Base-by-base conservation (phyloP, 495 filamentous ascomycete species). In the Penicillium macrosclerotiorum region DNA sequence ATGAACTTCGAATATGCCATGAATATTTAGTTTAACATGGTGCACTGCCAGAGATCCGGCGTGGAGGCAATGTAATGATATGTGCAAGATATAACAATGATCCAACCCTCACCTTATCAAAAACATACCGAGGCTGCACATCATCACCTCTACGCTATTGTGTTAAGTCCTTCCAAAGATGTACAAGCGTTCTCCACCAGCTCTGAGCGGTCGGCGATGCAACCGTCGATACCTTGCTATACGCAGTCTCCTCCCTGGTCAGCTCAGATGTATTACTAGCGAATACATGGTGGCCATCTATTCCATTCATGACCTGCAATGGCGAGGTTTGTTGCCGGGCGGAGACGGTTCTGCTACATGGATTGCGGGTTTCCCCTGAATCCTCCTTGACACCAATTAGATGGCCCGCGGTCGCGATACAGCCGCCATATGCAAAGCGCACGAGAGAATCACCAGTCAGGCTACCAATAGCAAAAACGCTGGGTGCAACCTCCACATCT, bases 391-490 rank as follows among this genome's bases (percentile, higher is more conserved):
- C 51, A 6, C 57, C 36, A 11, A 80, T 70, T 16, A 85, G 69
- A 53, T 71, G 75, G 4, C 79, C 72, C 4, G 82, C 82, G 4
- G 76, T 69, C 54, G 75, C 78, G 5, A 77, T 73, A 50, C 82
- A 83, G 8, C 83, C 74, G 1, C 82, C 82, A 19, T 82, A 78
- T 1, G 80, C 78, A 52, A 83, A 85, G 2, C 83, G 72, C 23
- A 86, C 75, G 2, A 86, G 68, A 4, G 80, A 83, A 53, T 86
- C 82, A 1, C 82, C 82, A 0, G 80, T 81, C 39, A 86, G 51
- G 40, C 82, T 85, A 8, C 82, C 82, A 26, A 83, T 76, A 30
- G 78, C 74, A 54, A 80, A 84, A n/a, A 84, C 62, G 17, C 70
- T 63, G 2, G 62, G 71, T 0, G 77, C 70, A 44, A 85, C 64